Evolutionary conservation across 495 filamentous ascomycete species (phyloP).

Genomic region (Penicillium argentinense): DNA sequence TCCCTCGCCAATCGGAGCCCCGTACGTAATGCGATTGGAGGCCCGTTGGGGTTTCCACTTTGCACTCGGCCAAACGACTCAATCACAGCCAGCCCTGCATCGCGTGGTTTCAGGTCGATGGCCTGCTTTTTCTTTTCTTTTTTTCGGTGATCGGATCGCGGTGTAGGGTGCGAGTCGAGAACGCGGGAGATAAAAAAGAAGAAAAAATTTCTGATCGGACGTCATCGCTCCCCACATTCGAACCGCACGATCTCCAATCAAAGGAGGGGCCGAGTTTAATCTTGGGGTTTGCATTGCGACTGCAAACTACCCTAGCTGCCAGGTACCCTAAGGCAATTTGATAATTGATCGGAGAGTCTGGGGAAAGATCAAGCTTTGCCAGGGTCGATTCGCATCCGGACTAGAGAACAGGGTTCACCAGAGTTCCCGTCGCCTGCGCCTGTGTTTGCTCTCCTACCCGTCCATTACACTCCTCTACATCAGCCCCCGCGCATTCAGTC

Average conservation of each 20-base stretch:
- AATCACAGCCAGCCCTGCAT: constrained; percentile 18
- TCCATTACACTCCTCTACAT: too few species aligned
- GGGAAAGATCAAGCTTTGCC: too few species aligned
- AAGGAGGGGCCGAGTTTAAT: constrained; percentile 11
- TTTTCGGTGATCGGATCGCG: background rate
- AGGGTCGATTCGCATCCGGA: too few species aligned
- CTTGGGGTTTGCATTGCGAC: constrained; percentile 1
- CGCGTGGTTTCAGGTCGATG: background rate
- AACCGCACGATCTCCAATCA: constrained; percentile 4
- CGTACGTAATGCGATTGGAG: constrained; percentile 29
- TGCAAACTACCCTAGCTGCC: background rate
- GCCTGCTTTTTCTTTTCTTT: background rate
- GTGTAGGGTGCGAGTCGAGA: background rate
- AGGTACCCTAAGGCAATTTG: too few species aligned
- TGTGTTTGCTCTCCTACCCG: too few species aligned
- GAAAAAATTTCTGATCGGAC: constrained; percentile 12
- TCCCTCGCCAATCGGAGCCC: constrained; percentile 18
- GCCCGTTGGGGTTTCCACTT: constrained; percentile 17
- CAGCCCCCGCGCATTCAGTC: background rate
- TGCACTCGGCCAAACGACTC: constrained; percentile 22
- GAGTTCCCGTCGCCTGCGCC: too few species aligned
- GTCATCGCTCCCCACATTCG: constrained; percentile 16
- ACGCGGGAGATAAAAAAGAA: constrained; percentile 1
- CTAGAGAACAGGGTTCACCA: too few species aligned
- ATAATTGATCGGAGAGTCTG: too few species aligned